A percentile compares a stretch with the other conserved stretches of the same genome.
phyloP scores from a whole-genome alignment of 768 basidiomycete species.

The Termitomyces sp. region DNA sequence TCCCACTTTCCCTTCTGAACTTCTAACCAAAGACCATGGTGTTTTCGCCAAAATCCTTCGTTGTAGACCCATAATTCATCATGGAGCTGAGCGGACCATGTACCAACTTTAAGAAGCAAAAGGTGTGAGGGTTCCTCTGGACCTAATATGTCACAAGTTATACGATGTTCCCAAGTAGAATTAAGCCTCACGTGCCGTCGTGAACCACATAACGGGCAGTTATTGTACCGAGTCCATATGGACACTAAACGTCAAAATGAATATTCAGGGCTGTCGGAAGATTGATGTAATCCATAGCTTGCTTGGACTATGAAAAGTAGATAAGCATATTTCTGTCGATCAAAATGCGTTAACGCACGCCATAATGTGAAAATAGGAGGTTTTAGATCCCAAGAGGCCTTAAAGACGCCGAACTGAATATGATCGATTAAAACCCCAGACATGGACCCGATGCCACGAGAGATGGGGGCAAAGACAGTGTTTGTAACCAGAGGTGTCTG shows the following conservation, averaged over 20 bases:
- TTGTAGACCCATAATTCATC: constrained; percentile 78
- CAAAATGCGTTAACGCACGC: background rate
- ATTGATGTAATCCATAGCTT: constrained; percentile 11
- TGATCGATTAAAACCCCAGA: constrained; percentile 50
- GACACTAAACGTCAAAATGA: constrained; percentile 19
- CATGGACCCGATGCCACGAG: constrained; percentile 31
- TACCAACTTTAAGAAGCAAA: constrained; percentile 47
- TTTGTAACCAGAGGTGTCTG: constrained; percentile 46
- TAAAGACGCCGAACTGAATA: constrained; percentile 50
- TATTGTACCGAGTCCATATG: constrained; percentile 19
- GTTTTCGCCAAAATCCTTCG: constrained; percentile 62
- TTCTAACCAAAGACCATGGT: constrained; percentile 51
- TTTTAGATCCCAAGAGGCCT: constrained; percentile 51
- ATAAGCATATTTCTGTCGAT: constrained; percentile 47
- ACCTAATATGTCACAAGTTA: constrained; percentile 16
- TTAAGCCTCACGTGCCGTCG: constrained; percentile 32
- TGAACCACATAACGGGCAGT: constrained; percentile 50
- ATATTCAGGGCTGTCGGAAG: background rate
- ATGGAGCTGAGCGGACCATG: constrained; percentile 48
- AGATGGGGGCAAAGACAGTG: constrained; percentile 41
- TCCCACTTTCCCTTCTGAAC: constrained; percentile 67
- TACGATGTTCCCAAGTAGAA: background rate
- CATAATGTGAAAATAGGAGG: background rate
- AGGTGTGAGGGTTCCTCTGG: constrained; percentile 43
- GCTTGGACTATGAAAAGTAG: constrained; percentile 48